Evolutionary conservation across 768 basidiomycete genomes (phyloP).

Genomic region (Suillus subluteus): DNA sequence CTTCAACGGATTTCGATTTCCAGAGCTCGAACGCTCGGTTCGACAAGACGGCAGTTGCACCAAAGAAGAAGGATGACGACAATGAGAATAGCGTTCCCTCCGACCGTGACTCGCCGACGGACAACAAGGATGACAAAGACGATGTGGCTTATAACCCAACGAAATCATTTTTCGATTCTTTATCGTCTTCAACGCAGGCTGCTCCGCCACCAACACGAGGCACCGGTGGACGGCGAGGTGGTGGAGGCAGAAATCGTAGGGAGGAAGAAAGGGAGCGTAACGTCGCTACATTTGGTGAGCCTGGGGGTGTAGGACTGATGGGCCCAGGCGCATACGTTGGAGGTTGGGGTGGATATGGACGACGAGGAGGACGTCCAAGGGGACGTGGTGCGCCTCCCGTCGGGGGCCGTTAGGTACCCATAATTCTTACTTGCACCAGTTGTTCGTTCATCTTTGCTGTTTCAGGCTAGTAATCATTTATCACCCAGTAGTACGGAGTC

Average conservation of each 20-base stretch:
- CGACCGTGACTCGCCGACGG: constrained; percentile 30
- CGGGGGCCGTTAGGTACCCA: constrained; percentile 24
- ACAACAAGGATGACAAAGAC: constrained; percentile 38
- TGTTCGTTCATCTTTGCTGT: not conserved
- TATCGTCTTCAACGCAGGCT: constrained; percentile 51
- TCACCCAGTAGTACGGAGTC: not conserved
- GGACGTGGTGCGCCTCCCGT: constrained; percentile 32
- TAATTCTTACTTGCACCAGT: not conserved
- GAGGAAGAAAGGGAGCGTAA: constrained; percentile 87
- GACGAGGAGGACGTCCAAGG: constrained; percentile 48
- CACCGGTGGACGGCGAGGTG: constrained; percentile 45
- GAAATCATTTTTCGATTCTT: constrained; percentile 81
- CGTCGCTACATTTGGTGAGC: constrained; percentile 86
- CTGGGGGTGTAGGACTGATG: constrained; percentile 76
- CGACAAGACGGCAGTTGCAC: constrained; percentile 66
- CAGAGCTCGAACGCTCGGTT: constrained; percentile 76
- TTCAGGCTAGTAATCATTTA: constrained; percentile 2
- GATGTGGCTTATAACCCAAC: constrained; percentile 71
- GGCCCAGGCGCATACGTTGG: constrained; percentile 81
- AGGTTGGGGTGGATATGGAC: constrained; percentile 74
- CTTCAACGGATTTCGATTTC: constrained; percentile 83
- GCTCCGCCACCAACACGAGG: constrained; percentile 37
- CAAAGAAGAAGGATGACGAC: constrained; percentile 34
- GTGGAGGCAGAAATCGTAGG: constrained; percentile 65
- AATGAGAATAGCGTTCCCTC: constrained; percentile 35